Percentiles rank a stretch among this genome's conserved stretches.
Evolutionary conservation across 148 eudicot species (phyloP).

Genomic region (Amaranthus palmeri): DNA sequence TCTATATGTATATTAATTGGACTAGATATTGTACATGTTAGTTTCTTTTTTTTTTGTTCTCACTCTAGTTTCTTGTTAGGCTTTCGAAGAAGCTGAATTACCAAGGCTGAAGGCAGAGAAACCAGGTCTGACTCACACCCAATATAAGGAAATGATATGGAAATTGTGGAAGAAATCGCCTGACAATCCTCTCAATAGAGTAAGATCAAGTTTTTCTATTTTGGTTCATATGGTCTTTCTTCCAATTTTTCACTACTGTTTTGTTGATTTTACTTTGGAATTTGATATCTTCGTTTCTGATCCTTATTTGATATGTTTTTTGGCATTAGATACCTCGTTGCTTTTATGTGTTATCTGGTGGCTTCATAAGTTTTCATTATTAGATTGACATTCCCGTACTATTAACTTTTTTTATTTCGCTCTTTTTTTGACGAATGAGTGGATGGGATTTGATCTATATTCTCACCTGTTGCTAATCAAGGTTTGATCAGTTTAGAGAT

Average conservation of each 20-base stretch:
- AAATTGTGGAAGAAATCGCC: constrained; percentile 98
- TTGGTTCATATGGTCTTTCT: not conserved
- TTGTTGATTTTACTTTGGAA: not conserved
- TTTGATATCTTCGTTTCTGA: not conserved
- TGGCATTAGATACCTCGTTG: too few species aligned
- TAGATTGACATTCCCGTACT: too few species aligned
- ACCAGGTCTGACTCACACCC: constrained; percentile 95
- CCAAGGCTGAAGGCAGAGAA: constrained; percentile 86
- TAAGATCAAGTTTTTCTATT: constrained; percentile 18
- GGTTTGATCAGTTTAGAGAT: too few species aligned
- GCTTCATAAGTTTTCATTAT: too few species aligned
- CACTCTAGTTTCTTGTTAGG: constrained; percentile 34
- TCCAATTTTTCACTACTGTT: not conserved
- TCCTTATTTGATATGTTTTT: not conserved
- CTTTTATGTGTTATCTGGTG: too few species aligned
- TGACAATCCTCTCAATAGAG: constrained; percentile 92
- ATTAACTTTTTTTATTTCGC: too few species aligned
- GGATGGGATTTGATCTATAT: not conserved
- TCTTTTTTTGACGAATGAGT: too few species aligned
- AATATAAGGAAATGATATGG: constrained; percentile 95
- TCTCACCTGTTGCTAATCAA: not conserved
- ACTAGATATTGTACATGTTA: not conserved
- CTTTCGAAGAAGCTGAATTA: constrained; percentile 95
- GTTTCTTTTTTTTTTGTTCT: not conserved
- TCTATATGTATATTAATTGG: not conserved